Evolutionary conservation across 2,329 filamentous ascomycete genomes (phyloP).

Genomic region (Penicillium occitanis): DNA sequence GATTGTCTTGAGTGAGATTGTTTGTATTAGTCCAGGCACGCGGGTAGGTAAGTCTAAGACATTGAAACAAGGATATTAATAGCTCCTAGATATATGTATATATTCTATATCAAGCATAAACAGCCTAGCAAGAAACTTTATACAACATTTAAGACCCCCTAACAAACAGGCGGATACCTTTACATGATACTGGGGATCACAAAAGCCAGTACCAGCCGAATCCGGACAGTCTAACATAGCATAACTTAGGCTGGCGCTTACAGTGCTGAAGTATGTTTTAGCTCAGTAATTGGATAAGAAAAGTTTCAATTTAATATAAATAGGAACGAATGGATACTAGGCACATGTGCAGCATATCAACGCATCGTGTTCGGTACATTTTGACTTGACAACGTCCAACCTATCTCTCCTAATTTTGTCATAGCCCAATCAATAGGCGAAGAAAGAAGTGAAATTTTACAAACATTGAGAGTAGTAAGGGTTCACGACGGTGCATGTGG

Average conservation of each 20-base stretch:
- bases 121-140: too few species aligned
- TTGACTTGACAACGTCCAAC: background rate
- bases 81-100: too few species aligned
- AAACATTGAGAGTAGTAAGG: conserved; percentile 17
- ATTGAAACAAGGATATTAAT: too few species aligned
- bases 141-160: too few species aligned
- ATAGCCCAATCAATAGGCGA: background rate
- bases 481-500: conserved; percentile 11
- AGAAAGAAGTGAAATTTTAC: background rate
- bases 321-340: conserved; percentile 5
- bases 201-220: background rate
- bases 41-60: too few species aligned
- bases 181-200: too few species aligned
- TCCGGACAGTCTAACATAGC: background rate
- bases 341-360: conserved; percentile 3
- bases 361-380: conserved; percentile 6
- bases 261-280: background rate
- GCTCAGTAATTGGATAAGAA: background rate
- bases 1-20: too few species aligned
- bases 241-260: background rate
- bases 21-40: too few species aligned
- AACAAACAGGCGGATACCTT: too few species aligned
- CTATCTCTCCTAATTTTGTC: background rate
- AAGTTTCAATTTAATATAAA: background rate
- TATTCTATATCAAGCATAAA: too few species aligned